phyloP scores from a whole-genome alignment of 805 yeast genomes.

The Saccharomycopsis sp. region DNA sequence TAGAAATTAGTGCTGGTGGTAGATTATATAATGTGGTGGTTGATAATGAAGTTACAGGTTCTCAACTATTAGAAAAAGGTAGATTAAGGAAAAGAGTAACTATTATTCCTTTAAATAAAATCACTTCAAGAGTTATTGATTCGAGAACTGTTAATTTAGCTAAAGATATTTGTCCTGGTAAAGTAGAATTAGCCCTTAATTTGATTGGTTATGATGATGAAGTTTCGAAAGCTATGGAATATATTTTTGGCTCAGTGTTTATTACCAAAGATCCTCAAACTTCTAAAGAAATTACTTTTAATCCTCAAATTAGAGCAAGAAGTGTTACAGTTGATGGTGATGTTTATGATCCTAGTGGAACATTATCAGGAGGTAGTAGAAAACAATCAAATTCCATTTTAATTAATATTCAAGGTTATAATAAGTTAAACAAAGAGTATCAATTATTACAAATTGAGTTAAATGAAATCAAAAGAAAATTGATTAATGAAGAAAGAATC shows the following conservation, averaged over 20 bases:
- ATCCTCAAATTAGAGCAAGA: constrained; percentile 68
- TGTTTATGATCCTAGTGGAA: constrained; percentile 91
- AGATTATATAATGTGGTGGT: constrained; percentile 84
- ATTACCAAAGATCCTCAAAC: constrained; percentile 81
- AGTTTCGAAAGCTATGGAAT: constrained; percentile 75
- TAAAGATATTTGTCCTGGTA: constrained; percentile 65
- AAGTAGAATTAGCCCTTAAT: constrained; percentile 83
- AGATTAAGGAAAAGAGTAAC: constrained; percentile 74
- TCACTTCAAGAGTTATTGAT: constrained; percentile 49
- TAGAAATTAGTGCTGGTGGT: constrained; percentile 93
- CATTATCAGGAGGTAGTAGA: constrained; percentile 90
- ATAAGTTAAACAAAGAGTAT: constrained; percentile 32
- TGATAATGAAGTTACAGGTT: constrained; percentile 77
- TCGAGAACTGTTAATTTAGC: constrained; percentile 50
- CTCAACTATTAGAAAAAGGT: constrained; percentile 71
- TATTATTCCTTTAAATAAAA: constrained; percentile 84
- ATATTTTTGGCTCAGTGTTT: constrained; percentile 82
- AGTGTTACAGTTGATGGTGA: constrained; percentile 91
- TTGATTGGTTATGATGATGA: constrained; percentile 65
- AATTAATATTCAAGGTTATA: constrained; percentile 55
- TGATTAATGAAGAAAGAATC: constrained; percentile 33
- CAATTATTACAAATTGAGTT: constrained; percentile 35
- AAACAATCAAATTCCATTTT: constrained; percentile 48
- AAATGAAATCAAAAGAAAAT: constrained; percentile 27
- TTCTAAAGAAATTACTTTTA: constrained; percentile 81